Evolutionary conservation across 768 basidiomycete species (phyloP).

Genomic region (Filobasidium floriforme): DNA sequence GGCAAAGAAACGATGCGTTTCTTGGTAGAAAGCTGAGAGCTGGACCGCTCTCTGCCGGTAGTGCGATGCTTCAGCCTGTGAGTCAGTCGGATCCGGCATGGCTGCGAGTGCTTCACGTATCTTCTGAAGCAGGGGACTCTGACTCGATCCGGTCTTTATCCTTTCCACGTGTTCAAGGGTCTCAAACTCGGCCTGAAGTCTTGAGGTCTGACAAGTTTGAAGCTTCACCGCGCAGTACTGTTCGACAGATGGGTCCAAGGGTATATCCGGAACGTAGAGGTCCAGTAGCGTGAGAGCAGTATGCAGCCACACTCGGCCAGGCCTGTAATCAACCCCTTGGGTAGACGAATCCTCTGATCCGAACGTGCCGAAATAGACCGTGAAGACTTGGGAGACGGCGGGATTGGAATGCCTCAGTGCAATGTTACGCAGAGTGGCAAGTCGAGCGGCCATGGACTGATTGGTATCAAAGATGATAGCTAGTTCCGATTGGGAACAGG

Average conservation of each 20-base stretch:
- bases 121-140: constrained; percentile 51
- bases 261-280: constrained; percentile 71
- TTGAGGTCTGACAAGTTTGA: constrained; percentile 48
- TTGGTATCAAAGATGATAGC: too few relatives aligned
- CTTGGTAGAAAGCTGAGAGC: constrained; percentile 48
- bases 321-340: too few relatives aligned
- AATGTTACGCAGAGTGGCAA: too few relatives aligned
- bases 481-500: too few relatives aligned
- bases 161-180: constrained; percentile 57
- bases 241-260: constrained; percentile 76
- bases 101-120: constrained; percentile 41
- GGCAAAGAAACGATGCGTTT: constrained; percentile 60
- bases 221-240: constrained; percentile 39
- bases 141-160: constrained; percentile 54
- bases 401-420: too few relatives aligned
- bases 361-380: too few relatives aligned
- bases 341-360: too few relatives aligned
- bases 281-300: constrained; percentile 57
- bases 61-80: not conserved
- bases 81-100: not conserved
- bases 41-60: constrained; percentile 8
- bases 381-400: too few relatives aligned
- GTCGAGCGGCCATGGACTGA: too few relatives aligned
- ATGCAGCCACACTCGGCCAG: constrained; percentile 52
- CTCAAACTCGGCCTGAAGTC: constrained; percentile 51